Percentiles rank a stretch among this genome's conserved stretches.
Conservation (phyloP, 371 early-diverging fungal species). For the Mucor plumbeus region DNA sequence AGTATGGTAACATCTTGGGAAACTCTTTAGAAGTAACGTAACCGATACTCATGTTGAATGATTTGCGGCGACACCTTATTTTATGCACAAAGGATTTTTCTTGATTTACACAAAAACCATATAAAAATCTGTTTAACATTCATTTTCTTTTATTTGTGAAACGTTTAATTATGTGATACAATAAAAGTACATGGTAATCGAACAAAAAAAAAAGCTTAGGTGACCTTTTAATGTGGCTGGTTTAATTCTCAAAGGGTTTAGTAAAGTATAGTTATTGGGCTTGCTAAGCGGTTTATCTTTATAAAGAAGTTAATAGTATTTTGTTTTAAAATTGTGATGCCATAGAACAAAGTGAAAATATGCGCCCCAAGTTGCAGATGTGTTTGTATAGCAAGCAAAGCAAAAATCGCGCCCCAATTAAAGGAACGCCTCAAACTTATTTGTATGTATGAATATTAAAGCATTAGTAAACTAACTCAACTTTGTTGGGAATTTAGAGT, state of each 20-base stretch:
- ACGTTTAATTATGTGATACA: neutral
- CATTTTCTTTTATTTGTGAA: neutral
- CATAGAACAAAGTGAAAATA: neutral
- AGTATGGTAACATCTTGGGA: too few relatives aligned
- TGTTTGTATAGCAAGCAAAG: neutral
- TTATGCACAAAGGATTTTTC: neutral
- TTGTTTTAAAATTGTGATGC: neutral
- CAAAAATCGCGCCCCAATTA: neutral
- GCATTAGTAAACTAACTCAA: too few relatives aligned
- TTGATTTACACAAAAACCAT: neutral
- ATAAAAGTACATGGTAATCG: neutral
- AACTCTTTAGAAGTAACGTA: too few relatives aligned
- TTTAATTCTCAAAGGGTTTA: neutral
- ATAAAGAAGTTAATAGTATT: neutral
- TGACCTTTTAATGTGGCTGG: neutral
- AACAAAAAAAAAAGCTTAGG: neutral
- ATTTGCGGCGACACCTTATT: neutral
- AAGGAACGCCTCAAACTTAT: neutral
- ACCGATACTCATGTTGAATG: too few relatives aligned
- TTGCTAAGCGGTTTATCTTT: neutral
- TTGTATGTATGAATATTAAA: neutral
- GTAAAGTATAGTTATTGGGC: neutral
- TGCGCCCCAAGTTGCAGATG: neutral
- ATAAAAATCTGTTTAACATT: neutral
- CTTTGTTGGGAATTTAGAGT: too few relatives aligned